Conservation (phyloP, 202 grass and related monocot species). For the Schoenoplectus triqueter region DNA sequence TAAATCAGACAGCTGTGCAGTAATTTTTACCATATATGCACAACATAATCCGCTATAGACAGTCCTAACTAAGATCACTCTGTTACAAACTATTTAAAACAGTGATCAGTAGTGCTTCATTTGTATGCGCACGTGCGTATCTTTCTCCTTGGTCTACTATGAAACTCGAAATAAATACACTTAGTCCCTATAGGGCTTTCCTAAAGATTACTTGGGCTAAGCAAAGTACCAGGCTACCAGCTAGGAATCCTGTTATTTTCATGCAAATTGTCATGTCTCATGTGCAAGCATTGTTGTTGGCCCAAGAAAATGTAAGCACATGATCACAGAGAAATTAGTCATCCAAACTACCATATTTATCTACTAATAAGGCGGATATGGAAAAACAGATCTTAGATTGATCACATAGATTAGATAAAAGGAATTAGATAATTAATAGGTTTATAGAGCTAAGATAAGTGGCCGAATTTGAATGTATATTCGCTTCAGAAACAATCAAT, state of each 20-base stretch:
- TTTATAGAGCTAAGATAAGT: background rate
- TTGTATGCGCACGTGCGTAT: background rate
- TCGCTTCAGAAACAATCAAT: background rate
- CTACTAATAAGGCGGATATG: background rate
- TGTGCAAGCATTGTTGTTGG: slow-evolving; percentile 33
- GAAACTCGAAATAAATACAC: background rate
- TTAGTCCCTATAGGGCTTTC: background rate
- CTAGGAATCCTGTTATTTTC: background rate
- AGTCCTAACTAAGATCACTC: background rate
- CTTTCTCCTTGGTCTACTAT: background rate
- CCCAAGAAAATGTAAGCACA: slow-evolving; percentile 22
- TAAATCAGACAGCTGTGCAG: background rate
- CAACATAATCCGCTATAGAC: background rate
- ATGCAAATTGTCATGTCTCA: slow-evolving; percentile 20
- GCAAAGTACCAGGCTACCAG: slow-evolving; percentile 3
- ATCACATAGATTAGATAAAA: background rate
- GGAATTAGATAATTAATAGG: too few species aligned
- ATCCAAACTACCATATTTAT: background rate
- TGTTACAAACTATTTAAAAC: background rate
- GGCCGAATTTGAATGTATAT: background rate
- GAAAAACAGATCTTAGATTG: slow-evolving; percentile 18
- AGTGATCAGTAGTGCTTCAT: background rate
- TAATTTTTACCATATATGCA: background rate
- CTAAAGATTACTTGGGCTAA: slow-evolving; percentile 3
- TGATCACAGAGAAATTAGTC: slow-evolving; percentile 28